Percentiles rank a stretch among this genome's conserved stretches.
Evolutionary conservation across 148 eudicot species (phyloP).

Genomic region (Vaccinium darrowii): DNA sequence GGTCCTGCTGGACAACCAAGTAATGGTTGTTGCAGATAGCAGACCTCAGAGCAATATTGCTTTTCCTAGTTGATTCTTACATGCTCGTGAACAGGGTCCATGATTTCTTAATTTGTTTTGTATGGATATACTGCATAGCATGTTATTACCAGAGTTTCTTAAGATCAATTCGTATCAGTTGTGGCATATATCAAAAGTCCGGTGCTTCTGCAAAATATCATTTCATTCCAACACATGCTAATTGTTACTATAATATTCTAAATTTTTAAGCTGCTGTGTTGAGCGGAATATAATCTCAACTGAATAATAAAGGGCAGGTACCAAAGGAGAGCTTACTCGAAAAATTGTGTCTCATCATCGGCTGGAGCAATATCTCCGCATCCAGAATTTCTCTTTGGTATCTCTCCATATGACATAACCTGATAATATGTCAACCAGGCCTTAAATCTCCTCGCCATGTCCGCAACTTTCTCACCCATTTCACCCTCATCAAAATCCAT

Average conservation of each 20-base stretch:
- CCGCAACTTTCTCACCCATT: conserved; percentile 28
- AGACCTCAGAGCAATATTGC: background rate
- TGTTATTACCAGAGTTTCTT: background rate
- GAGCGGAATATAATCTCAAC: background rate
- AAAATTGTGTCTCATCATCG: conserved; percentile 15
- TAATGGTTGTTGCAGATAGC: background rate
- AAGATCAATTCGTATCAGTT: background rate
- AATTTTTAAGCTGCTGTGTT: background rate
- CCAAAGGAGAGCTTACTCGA: conserved; percentile 23
- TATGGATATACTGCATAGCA: background rate
- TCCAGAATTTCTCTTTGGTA: background rate
- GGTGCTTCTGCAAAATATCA: background rate
- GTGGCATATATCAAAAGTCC: background rate
- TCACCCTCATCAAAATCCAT: conserved; percentile 24
- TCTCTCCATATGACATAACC: conserved; percentile 40
- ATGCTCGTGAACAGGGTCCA: background rate
- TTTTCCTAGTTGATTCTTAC: background rate
- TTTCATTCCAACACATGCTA: background rate
- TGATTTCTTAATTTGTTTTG: background rate
- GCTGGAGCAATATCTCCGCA: conserved; percentile 14
- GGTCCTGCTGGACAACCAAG: background rate
- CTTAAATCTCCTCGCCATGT: conserved; percentile 44
- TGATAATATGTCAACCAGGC: conserved; percentile 56
- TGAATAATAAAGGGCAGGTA: conserved; percentile 7
- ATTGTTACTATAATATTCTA: background rate